Evolutionary conservation across 2,329 filamentous ascomycete genomes (phyloP), one percentile per base, ranked within the genome.

Genomic region (Keithomyces neogunnii): DNA sequence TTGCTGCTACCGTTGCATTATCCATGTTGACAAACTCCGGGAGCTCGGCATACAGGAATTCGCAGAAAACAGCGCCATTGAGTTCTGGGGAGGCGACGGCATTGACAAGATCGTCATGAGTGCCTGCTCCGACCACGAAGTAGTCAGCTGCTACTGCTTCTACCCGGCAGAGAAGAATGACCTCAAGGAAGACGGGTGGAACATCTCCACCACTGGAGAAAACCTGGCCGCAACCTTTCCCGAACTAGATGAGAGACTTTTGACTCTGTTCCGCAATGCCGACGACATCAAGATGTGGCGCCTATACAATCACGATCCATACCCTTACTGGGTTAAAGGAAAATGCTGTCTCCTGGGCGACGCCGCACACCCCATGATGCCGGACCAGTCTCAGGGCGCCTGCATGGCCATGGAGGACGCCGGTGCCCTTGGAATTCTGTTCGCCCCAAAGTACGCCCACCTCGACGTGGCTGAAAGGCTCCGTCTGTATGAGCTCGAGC

Each of bases 361-460:
- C 60, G 84, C 84, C 78, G 82, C 73, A 4, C 82, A 85, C 61
- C 82, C 82, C 11, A 84, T 83, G 78, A 79, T 85, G 75, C 81
- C 82, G 2, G 74, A 86, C 59, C 82, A 85, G 61, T 80, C 76
- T 52, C 82, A 86, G 63, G 82, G 82, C 5, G 81, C 81, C 0
- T 83, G 80, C 59, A 82, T 82, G 78, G 80, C 81, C 0, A 81
- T 84, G 38, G 81, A 85, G 60, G 81, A 85, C 53, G 78, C 80
- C 0, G 81, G 76, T 0, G 77, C 77, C 0, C 65, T 85, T 1
- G 80, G 81, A 0, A 76, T 83, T 10, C 55, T 84, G 5, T 84
- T 84, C 63, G 72, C 66, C 56, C 57, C 60, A 26, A 57, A 57
- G 39, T 63, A 69, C 49, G 67, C 69, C 49, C 52, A 57, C 11